phyloP scores from a whole-genome alignment of 2,329 filamentous ascomycete genomes.

The Ophiostoma sp. region DNA sequence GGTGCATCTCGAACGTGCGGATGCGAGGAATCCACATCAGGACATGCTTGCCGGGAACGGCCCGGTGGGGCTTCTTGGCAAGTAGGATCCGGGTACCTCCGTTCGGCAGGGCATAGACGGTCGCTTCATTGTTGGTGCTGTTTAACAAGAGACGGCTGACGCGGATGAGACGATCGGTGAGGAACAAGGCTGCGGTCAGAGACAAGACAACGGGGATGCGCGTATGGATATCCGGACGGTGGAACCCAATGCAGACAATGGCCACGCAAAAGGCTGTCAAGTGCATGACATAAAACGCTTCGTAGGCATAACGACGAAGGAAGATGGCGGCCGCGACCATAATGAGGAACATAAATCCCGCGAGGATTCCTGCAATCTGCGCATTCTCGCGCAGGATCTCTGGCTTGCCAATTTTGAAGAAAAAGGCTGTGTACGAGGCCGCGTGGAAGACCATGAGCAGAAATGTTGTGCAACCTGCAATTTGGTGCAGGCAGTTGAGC shows the following conservation, averaged over 20 bases:
- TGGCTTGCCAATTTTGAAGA: constrained; percentile 37
- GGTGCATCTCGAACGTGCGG: constrained; percentile 59
- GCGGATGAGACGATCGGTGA: constrained; percentile 52
- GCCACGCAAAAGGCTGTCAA: constrained; percentile 51
- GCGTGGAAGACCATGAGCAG: constrained; percentile 49
- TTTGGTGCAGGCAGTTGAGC: constrained; percentile 58
- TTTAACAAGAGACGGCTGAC: constrained; percentile 45
- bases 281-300: constrained; percentile 57
- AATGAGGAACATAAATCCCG: constrained; percentile 48
- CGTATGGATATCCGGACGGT: constrained; percentile 50
- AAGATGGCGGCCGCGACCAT: constrained; percentile 46
- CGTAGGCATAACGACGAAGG: constrained; percentile 51
- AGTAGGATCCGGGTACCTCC: constrained; percentile 58
- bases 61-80: constrained; percentile 48
- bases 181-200: constrained; percentile 50
- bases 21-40: constrained; percentile 65
- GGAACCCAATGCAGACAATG: constrained; percentile 51
- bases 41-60: constrained; percentile 59
- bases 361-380: constrained; percentile 52
- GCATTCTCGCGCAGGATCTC: constrained; percentile 39
- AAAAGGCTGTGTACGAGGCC: constrained; percentile 45
- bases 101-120: constrained; percentile 53
- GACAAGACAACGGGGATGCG: constrained; percentile 46
- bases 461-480: constrained; percentile 53
- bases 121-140: constrained; percentile 53